Evolutionary conservation across 1,139 yeast species (phyloP).

Genomic region (Lipomyces yarrowii): DNA sequence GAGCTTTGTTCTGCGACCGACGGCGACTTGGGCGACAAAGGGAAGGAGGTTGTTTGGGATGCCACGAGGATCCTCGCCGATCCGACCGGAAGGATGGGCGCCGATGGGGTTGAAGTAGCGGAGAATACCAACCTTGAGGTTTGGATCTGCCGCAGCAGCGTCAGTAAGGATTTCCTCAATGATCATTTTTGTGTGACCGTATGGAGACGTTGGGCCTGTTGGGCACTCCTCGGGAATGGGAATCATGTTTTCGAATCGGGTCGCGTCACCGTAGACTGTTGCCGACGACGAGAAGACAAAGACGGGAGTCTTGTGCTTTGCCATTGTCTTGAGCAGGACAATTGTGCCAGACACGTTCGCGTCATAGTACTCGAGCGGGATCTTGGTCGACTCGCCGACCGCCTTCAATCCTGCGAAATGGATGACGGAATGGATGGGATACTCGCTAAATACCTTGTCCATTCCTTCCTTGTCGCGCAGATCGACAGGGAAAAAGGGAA

Average conservation of each 20-base stretch:
- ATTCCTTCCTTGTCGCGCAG: conserved; percentile 56
- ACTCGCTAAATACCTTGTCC: conserved; percentile 52
- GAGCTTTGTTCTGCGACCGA: conserved; percentile 68
- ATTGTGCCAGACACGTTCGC: conserved; percentile 72
- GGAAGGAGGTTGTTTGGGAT: conserved; percentile 78
- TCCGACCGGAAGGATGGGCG: conserved; percentile 77
- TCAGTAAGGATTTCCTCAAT: conserved; percentile 68
- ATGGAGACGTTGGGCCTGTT: conserved; percentile 74
- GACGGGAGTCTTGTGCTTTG: conserved; percentile 49
- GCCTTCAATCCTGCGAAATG: conserved; percentile 90
- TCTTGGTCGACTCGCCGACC: conserved; percentile 75
- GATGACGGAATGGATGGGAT: conserved; percentile 62
- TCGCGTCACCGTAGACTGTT: conserved; percentile 83
- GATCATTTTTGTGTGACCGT: conserved; percentile 70
- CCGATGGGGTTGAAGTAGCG: conserved; percentile 85
- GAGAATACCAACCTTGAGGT: conserved; percentile 66
- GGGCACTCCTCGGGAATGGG: conserved; percentile 84
- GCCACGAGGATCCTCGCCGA: conserved; percentile 82
- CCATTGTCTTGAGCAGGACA: conserved; percentile 58
- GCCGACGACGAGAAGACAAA: conserved; percentile 80
- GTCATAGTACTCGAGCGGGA: conserved; percentile 71
- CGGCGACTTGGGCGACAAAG: conserved; percentile 75
- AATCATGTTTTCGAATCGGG: conserved; percentile 70
- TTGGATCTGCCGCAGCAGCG: conserved; percentile 49
- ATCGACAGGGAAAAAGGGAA: conserved; percentile 62